These are phyloP conservation scores for Gyrodon lividus DNA, from an alignment of 768 basidiomycete genomes.

Conservation along the genomic window DNA sequence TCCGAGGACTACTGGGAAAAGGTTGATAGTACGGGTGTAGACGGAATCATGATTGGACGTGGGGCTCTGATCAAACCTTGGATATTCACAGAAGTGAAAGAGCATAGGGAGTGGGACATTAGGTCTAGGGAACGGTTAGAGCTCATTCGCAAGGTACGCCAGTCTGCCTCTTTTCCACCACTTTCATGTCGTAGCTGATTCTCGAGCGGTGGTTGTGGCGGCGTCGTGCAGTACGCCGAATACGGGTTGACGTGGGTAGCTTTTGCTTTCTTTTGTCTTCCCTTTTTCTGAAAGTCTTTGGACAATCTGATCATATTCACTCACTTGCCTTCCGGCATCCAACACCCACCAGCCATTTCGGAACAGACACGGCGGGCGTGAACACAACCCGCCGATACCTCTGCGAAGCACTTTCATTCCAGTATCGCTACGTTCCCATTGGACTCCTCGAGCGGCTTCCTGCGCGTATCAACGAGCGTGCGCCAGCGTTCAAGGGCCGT, in stretches of 20 bases:
- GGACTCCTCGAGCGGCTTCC: constrained; percentile 86
- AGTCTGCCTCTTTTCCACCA: not conserved
- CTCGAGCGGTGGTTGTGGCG: not conserved
- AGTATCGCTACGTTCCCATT: constrained; percentile 93
- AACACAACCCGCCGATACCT: constrained; percentile 92
- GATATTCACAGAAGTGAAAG: constrained; percentile 95
- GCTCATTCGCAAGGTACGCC: constrained; percentile 65
- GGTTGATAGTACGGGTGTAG: constrained; percentile 79
- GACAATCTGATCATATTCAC: not conserved
- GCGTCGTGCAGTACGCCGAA: constrained; percentile 68
- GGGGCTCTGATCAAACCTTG: constrained; percentile 96
- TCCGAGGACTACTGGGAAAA: constrained; percentile 77
- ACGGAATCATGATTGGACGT: constrained; percentile 93
- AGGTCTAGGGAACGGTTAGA: constrained; percentile 82
- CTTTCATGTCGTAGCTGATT: constrained; percentile 2
- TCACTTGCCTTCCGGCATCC: not conserved
- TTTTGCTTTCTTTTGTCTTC: not conserved
- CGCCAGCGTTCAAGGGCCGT: constrained; percentile 84
- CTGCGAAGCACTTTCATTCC: constrained; percentile 94
- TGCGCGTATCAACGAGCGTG: constrained; percentile 82
- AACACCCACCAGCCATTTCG: constrained; percentile 63
- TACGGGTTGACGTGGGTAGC: constrained; percentile 70
- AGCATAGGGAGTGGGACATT: constrained; percentile 91
- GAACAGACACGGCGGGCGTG: constrained; percentile 84
- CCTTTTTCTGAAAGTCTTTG: not conserved